Evolutionary conservation across 1,284 basidiomycete genomes (phyloP).

Genomic region (Bondarzewia mesenterica): DNA sequence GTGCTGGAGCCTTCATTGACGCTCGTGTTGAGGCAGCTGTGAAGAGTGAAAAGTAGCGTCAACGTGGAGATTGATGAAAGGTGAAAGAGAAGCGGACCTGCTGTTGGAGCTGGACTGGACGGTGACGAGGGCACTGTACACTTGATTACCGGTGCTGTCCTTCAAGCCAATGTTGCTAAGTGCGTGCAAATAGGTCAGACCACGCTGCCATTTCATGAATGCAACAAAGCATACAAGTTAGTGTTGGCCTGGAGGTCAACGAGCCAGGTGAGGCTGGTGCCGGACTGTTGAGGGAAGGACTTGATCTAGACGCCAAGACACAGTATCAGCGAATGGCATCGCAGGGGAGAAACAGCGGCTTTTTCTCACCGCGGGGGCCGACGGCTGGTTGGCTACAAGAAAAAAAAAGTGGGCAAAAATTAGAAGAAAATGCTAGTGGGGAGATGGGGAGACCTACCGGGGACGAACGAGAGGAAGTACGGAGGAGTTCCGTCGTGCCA

Average conservation of each 20-base stretch:
- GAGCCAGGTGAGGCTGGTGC: conserved; percentile 49
- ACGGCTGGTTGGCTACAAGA: conserved; percentile 46
- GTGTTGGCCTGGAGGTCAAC: conserved; percentile 47
- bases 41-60: no score
- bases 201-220: no score
- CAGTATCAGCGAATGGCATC: background rate
- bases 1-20: conserved; percentile 15
- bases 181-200: background rate
- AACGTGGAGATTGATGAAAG: no score
- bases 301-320: conserved; percentile 33
- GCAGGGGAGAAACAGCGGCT: conserved; percentile 3
- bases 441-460: conserved; percentile 34
- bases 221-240: conserved; percentile 39
- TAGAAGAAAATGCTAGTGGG: background rate
- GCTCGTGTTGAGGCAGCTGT: conserved; percentile 20
- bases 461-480: conserved; percentile 60
- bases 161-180: conserved; percentile 39
- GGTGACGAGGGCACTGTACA: conserved; percentile 49
- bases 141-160: conserved; percentile 44
- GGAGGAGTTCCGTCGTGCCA: conserved; percentile 53
- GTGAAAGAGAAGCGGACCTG: conserved; percentile 24
- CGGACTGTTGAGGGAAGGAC: conserved; percentile 39
- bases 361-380: conserved; percentile 44
- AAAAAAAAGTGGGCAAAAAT: background rate
- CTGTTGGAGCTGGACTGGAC: conserved; percentile 35